phyloP scores from a whole-genome alignment of 805 yeast species.

The Torulaspora maleeae region DNA sequence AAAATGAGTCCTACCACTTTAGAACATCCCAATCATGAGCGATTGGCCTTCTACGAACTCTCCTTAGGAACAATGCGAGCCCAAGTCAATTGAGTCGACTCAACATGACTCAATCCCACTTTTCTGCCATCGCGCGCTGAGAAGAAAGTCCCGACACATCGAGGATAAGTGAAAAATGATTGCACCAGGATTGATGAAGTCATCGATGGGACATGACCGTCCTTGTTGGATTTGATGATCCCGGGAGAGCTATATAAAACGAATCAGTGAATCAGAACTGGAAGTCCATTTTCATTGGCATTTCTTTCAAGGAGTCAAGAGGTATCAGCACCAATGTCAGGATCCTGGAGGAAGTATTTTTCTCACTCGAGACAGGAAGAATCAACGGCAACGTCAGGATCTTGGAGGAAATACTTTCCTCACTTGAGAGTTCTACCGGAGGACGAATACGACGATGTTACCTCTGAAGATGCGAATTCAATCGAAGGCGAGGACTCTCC shows the following conservation, averaged over 20 bases:
- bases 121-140: slow-evolving; percentile 1
- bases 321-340: background rate
- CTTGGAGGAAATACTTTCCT: slow-evolving; percentile 26
- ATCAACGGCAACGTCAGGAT: background rate
- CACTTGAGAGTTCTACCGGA: slow-evolving; percentile 27
- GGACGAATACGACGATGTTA: slow-evolving; percentile 4
- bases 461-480: slow-evolving; percentile 4
- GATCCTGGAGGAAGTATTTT: too few species aligned
- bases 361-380: background rate
- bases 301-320: background rate
- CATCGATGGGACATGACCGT: background rate
- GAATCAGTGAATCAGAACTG: too few species aligned
- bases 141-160: background rate
- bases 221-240: background rate
- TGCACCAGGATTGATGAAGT: slow-evolving; percentile 1
- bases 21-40: background rate
- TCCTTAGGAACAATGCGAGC: background rate
- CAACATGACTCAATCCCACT: slow-evolving; percentile 6
- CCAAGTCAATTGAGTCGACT: background rate
- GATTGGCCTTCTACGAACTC: background rate
- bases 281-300: background rate
- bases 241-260: background rate
- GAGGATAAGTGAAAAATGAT: background rate
- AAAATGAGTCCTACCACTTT: background rate
- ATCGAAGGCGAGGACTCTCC: slow-evolving; percentile 4